Evolutionary conservation across 2,329 filamentous ascomycete genomes (phyloP).

Genomic region (Xylaria sp.): DNA sequence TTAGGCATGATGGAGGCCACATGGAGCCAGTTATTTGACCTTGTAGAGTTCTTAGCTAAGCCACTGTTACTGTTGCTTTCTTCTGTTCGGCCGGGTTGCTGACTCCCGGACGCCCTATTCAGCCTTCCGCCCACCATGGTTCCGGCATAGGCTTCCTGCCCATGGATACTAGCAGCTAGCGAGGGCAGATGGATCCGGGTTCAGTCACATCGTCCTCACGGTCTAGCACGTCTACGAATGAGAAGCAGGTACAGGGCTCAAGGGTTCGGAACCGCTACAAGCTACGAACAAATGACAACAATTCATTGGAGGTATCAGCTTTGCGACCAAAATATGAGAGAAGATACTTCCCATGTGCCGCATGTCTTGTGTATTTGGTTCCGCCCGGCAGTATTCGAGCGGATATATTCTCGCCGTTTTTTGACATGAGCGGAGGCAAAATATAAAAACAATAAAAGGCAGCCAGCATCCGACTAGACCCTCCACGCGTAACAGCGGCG

Average conservation of each 20-base stretch:
- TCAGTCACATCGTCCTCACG: not conserved
- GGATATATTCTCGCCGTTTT: not conserved
- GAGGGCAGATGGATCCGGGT: not conserved
- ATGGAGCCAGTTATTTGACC: too few species aligned
- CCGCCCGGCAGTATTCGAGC: not conserved
- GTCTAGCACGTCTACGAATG: not conserved
- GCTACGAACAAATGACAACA: not conserved
- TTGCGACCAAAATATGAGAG: not conserved
- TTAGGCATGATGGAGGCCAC: too few species aligned
- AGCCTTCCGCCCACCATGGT: not conserved
- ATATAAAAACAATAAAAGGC: too few species aligned
- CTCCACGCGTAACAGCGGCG: too few species aligned
- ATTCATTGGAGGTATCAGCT: not conserved
- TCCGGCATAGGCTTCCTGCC: not conserved
- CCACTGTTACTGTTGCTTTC: too few species aligned
- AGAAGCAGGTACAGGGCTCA: not conserved
- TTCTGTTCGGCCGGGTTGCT: too few species aligned
- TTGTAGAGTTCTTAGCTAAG: too few species aligned
- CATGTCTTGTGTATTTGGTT: not conserved
- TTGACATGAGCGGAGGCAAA: too few species aligned
- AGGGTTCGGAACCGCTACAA: not conserved
- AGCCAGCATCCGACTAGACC: too few species aligned
- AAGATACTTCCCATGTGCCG: not conserved
- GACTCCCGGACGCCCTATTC: too few species aligned
- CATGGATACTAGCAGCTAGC: not conserved